These are phyloP conservation scores for Schizochytrium sp. DNA, from an alignment of 108 stramenopile species.

Conservation along the genomic window DNA sequence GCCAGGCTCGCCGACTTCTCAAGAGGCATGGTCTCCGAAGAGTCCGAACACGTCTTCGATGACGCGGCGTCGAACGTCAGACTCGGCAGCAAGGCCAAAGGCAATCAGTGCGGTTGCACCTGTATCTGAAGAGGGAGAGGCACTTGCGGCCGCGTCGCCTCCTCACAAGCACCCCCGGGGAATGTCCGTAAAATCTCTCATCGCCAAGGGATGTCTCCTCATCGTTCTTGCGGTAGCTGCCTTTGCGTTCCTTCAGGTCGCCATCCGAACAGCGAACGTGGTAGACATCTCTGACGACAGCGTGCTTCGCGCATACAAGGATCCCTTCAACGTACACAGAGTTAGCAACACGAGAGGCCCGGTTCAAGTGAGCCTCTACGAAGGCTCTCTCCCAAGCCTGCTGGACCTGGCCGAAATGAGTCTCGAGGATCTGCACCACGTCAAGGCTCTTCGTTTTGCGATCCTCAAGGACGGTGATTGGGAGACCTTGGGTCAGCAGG, in stretches of 20 bases:
- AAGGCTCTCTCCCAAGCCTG: background rate
- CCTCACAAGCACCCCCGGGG: background rate
- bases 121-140: background rate
- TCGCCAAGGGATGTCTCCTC: background rate
- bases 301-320: background rate
- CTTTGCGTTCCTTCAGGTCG: background rate
- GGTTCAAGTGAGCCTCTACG: background rate
- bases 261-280: background rate
- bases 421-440: background rate
- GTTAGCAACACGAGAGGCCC: background rate
- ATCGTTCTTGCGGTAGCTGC: background rate
- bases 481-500: background rate
- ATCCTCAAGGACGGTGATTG: background rate
- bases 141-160: background rate
- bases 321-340: background rate
- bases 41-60: no score
- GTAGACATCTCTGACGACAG: background rate
- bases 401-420: background rate
- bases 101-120: no score
- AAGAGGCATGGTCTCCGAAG: no score
- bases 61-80: no score
- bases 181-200: background rate
- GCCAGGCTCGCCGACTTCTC: no score
- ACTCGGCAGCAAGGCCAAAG: no score
- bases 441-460: background rate